Evolutionary conservation across 192 early-diverging fungal species (phyloP), one percentile per base, ranked within the genome.

Genomic region (Allomyces macrogynus): DNA sequence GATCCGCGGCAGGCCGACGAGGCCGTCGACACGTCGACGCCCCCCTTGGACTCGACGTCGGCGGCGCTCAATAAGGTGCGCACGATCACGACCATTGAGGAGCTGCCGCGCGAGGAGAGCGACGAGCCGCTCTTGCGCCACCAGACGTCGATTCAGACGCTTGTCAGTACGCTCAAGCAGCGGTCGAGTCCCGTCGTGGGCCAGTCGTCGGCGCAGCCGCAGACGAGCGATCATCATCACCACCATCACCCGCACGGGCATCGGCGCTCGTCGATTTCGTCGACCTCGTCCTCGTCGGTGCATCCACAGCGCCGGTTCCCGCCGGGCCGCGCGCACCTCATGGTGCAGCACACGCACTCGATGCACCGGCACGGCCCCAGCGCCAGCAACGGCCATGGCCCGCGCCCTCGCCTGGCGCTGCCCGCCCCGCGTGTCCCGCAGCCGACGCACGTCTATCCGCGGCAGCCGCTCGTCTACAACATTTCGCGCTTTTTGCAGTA

Each of bases 401-500:
- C 49, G 16, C 12, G 16, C 49, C 49, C 49, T 0, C 49, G 20
- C 1, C 49, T 57, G 49, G 49, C 49, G 9, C 49, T 57, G 49
- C 49, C 49, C 3, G 49, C 49, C 16, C 49, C 49, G 49, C 12
- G 16, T 3, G 16, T 57, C 16, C 49, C 49, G 16, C 49, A 57
- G 49, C 49, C 49, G 49, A 57, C 49, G 49, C 49, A 57, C 49
- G 49, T 57, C 43, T 82, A 77, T 62, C 81, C 81, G 57, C 71
- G 73, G 10, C 69, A 72, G 24, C 86, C 83, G 44, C 67, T 88
- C 43, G 70, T 86, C 10, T 74, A 74, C 67, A 86, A 88, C 63
- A 76, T 88, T 62, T 80, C 81, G 18, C 80, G 85, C 49, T 88
- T 84, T 60, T 80, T 86, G 64, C 75, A 82, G 4, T 77, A 86